Evolutionary conservation across 2,329 filamentous ascomycete species (phyloP).

Genomic region (Fusarium mangiferae): DNA sequence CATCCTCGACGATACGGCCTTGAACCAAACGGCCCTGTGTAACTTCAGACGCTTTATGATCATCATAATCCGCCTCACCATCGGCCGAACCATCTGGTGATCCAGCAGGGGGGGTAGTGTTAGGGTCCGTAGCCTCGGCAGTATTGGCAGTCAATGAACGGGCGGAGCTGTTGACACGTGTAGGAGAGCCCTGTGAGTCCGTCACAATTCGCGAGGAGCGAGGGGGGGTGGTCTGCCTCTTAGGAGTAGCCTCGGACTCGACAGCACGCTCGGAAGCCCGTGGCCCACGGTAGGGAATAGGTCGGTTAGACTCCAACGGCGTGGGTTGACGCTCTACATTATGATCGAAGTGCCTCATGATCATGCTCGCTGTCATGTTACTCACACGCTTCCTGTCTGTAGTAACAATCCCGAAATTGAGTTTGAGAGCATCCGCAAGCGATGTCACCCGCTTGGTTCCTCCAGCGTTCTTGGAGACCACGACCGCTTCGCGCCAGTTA

Average conservation of each 20-base stretch:
- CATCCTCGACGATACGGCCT: constrained; percentile 94
- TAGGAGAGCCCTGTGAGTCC: constrained; percentile 58
- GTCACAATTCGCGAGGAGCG: constrained; percentile 50
- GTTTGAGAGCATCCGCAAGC: constrained; percentile 91
- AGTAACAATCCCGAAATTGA: constrained; percentile 97
- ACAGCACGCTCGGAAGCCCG: constrained; percentile 31
- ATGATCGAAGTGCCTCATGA: constrained; percentile 75
- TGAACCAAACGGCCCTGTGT: constrained; percentile 91
- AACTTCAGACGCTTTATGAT: constrained; percentile 86
- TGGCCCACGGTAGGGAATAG: constrained; percentile 33
- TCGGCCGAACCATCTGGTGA: constrained; percentile 45
- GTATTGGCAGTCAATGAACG: constrained; percentile 23
- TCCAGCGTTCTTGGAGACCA: constrained; percentile 97
- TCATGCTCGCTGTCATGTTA: constrained; percentile 82
- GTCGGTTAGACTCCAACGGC: constrained; percentile 49
- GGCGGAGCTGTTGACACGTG: constrained; percentile 43
- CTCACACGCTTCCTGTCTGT: constrained; percentile 78
- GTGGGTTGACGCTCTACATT: constrained; percentile 58
- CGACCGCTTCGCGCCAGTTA: constrained; percentile 90
- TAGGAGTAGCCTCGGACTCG: constrained; percentile 33
- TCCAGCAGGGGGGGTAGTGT: constrained; percentile 35
- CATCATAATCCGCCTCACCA: constrained; percentile 69
- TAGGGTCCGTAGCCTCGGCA: constrained; percentile 21
- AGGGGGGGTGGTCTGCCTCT: constrained; percentile 34
- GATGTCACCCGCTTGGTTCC: constrained; percentile 98